A percentile compares a stretch with the other conserved stretches of the same genome.
Evolutionary conservation across 768 basidiomycete species (phyloP).

Genomic region (Trametes elegans): DNA sequence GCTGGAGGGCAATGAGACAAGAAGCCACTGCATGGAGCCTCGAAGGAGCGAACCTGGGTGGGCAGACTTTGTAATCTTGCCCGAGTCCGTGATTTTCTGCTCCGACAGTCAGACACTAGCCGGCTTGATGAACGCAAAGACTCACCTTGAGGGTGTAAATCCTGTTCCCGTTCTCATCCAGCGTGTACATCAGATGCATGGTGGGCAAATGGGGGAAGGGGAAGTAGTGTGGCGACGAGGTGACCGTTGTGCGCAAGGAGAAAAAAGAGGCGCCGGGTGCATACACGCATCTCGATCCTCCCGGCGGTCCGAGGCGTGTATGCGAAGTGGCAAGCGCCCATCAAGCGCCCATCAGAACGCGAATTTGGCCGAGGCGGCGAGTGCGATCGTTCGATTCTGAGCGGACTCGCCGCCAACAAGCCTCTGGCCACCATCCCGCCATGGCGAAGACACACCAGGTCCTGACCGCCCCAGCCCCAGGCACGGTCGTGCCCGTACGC

Average conservation of each 20-base stretch:
- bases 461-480: conserved; percentile 54
- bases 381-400: background rate
- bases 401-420: background rate
- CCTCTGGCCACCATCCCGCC: background rate
- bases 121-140: background rate
- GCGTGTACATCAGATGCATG: conserved; percentile 98
- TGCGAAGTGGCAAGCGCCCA: too few species aligned
- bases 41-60: conserved; percentile 75
- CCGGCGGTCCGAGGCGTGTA: too few species aligned
- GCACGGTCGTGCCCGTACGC: conserved; percentile 53
- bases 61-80: conserved; percentile 90
- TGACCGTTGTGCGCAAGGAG: conserved; percentile 7
- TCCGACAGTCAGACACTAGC: conserved; percentile 2
- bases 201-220: conserved; percentile 22
- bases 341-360: background rate
- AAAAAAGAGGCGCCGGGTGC: conserved; percentile 5
- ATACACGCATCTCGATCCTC: too few species aligned
- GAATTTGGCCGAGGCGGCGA: background rate
- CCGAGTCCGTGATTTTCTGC: conserved; percentile 82
- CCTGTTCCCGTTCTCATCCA: conserved; percentile 74
- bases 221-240: background rate
- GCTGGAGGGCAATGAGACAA: conserved; percentile 46
- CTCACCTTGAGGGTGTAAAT: conserved; percentile 90
- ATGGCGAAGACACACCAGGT: conserved; percentile 48
- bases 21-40: background rate